phyloP scores from a whole-genome alignment of 305 asterid species.

The Fraxinus angustifolia region DNA sequence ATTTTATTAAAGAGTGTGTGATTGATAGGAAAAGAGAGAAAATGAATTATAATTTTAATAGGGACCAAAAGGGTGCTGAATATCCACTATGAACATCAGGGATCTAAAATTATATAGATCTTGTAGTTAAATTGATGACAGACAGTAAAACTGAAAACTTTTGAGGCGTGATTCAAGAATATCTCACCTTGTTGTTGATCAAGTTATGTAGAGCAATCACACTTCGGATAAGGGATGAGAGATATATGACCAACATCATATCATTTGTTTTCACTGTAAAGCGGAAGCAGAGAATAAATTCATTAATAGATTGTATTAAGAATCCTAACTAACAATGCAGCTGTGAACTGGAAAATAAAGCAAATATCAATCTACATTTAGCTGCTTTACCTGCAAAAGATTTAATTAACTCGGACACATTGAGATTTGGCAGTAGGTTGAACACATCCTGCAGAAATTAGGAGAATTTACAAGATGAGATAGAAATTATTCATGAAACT shows the following conservation, averaged over 20 bases:
- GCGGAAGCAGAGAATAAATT: constrained; percentile 12
- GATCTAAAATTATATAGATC: neutral
- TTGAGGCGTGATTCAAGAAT: neutral
- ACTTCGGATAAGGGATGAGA: constrained; percentile 80
- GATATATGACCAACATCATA: constrained; percentile 91
- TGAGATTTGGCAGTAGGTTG: constrained; percentile 82
- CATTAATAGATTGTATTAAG: neutral
- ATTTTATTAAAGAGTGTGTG: too few relatives aligned
- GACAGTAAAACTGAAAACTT: neutral
- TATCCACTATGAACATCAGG: neutral
- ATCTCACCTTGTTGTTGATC: constrained; percentile 81
- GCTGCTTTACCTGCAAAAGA: constrained; percentile 69
- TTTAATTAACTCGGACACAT: constrained; percentile 70
- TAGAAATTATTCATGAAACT: neutral
- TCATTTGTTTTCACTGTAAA: constrained; percentile 87
- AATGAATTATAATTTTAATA: too few relatives aligned
- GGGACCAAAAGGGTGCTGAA: neutral
- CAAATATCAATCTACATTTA: neutral
- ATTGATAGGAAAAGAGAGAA: too few relatives aligned
- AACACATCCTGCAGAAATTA: constrained; percentile 70
- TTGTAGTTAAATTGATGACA: neutral
- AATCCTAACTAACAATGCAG: neutral
- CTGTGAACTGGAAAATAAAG: neutral
- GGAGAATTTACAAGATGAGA: constrained; percentile 19
- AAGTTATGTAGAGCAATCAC: constrained; percentile 91